Evolutionary conservation across 257 asterid species (phyloP), one percentile per base, ranked within the genome.

Genomic region (Petunia secreta): DNA sequence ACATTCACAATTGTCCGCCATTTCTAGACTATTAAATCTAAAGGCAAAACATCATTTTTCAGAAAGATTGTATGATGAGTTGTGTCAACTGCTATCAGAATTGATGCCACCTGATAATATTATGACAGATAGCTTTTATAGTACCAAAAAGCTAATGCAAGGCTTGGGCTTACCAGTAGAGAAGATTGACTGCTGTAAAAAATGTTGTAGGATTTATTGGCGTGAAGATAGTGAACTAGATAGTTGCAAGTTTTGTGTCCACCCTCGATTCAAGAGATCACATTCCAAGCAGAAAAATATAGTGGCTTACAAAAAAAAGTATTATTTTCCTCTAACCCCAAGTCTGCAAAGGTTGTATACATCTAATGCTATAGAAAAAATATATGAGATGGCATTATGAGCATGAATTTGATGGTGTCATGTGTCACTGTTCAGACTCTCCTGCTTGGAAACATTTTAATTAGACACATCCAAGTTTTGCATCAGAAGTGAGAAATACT

Each of bases 361-460:
- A 10, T 48, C 44, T 5, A 10, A 1, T 11, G 43, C 38, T 16
- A 36, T 8, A 1, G 79, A 62, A n/a, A 46, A 48, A 3, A 25
- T n/a, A 50, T 3, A 75, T 50, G 79, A 75, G 79, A 14, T 50
- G 79, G 79, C 79, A 52, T 46, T 3, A 2, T 6, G 5, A 62
- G 34, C 36, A n/a, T 0, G 38, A 48, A 4, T 25, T n/a, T 6
- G 43, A 50, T 48, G 80, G 53, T 39, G 52, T 53, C 1, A 76
- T 76, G 80, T 9, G 52, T 5, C 80, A 55, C 57, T 34, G 38
- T 4, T 54, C 67, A 1, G 37, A 62, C 37, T 62, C 38, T 2
- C 43, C 9, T 58, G 80, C 80, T 11, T 54, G 67, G 80, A 76
- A 76, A 39, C 60, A 75, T 55, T 76, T 55, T 58, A 60, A 76